phyloP scores from a whole-genome alignment of 129 eudicot species.

The Heracleum sosnowskyi region DNA sequence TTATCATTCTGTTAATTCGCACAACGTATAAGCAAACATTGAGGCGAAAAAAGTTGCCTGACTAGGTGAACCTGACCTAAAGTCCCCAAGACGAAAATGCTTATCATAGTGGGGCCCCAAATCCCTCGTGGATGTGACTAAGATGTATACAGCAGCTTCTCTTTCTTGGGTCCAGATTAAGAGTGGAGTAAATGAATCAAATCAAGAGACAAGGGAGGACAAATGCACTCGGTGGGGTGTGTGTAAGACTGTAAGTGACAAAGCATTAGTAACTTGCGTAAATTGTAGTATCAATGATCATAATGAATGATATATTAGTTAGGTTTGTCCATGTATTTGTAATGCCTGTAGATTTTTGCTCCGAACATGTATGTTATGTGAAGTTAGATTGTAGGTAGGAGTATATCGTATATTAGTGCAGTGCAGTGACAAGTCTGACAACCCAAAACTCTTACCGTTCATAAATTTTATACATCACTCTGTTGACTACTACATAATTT shows the following conservation, averaged over 20 bases:
- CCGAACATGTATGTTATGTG: background rate
- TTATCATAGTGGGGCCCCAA: background rate
- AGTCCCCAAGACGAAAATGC: background rate
- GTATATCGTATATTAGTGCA: no score
- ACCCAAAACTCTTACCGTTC: no score
- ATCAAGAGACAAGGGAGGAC: background rate
- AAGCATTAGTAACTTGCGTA: background rate
- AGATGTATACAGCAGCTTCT: background rate
- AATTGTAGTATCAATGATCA: background rate
- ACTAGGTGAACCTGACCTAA: background rate
- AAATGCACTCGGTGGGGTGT: background rate
- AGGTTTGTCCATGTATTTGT: background rate
- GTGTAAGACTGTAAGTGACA: background rate
- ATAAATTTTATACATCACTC: no score
- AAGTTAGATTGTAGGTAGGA: no score
- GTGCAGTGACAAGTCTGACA: no score
- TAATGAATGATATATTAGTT: background rate
- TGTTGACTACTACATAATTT: no score
- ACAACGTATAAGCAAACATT: background rate
- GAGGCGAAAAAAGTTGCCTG: background rate
- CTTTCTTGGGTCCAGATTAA: background rate
- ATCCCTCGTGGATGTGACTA: background rate
- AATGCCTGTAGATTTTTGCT: background rate
- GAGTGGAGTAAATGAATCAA: background rate
- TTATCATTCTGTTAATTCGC: slow-evolving; percentile 10